Conservation (phyloP, 805 yeast genomes). For the Saturnispora saitoi region DNA sequence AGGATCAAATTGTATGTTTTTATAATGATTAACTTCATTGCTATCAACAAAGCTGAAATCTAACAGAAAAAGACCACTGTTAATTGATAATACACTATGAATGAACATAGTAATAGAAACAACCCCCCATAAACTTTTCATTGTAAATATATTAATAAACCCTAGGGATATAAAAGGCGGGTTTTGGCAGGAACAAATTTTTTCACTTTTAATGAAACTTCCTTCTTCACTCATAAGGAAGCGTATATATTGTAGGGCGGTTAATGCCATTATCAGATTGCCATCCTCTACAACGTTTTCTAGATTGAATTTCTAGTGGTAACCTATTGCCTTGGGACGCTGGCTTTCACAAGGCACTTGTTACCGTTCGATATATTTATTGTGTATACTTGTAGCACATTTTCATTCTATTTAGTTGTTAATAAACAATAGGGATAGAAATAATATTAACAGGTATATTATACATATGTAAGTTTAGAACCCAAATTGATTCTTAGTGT, state of each 20-base stretch:
- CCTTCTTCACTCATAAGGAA: slow-evolving; percentile 28
- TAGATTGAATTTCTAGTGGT: slow-evolving; percentile 17
- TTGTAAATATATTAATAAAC: neutral
- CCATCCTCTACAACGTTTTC: slow-evolving; percentile 34
- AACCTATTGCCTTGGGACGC: neutral
- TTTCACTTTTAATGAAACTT: slow-evolving; percentile 5
- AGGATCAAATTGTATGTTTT: slow-evolving; percentile 1
- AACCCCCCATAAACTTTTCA: neutral
- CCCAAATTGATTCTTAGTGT: slow-evolving; percentile 44
- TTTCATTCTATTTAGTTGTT: too few relatives aligned
- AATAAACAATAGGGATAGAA: neutral
- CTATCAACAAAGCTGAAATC: neutral
- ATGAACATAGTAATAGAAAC: neutral
- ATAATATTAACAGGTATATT: neutral
- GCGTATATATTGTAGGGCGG: slow-evolving; percentile 34
- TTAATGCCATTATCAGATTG: slow-evolving; percentile 29
- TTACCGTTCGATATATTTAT: neutral
- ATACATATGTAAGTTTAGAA: slow-evolving; percentile 8
- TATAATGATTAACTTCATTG: neutral
- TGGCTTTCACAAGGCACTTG: neutral
- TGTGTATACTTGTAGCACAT: neutral
- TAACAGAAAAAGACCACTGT: neutral
- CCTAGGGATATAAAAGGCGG: neutral
- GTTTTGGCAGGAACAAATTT: neutral
- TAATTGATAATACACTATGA: neutral